Evolutionary conservation across 2,329 filamentous ascomycete genomes (phyloP), one percentile per base, ranked within the genome.

Genomic region (Hypoxylon sp.): DNA sequence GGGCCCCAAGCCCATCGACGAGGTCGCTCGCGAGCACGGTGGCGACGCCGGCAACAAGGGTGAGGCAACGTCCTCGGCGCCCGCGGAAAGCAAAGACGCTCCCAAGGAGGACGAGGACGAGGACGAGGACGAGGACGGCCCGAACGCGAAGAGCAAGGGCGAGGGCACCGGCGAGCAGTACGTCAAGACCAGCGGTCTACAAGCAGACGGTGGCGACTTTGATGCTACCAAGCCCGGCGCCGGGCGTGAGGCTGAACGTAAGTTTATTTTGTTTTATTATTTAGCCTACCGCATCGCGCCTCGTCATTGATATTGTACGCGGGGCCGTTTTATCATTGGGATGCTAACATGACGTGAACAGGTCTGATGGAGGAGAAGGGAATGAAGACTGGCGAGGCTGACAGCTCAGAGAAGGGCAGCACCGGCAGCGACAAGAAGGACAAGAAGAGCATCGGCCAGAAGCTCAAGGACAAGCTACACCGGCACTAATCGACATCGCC

Each of bases 391-490:
- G 63, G 71, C 35, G 64, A 62, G 20, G 65, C 58, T 18, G 60
- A 66, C 4, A 52, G 7, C 31, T 5, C 63, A 11, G 54, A 52
- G 46, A 68, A 69, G 21, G 33, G 50, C 18, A 52, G 58, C 21
- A 63, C 47, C 9, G 31, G 53, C 29, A 66, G 62, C 27, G 64
- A 66, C 43, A 62, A 73, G 60, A 75, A 76, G 52, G 67, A 65
- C 20, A 65, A 65, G 52, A 78, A 77, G 41, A 82, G 82, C 61
- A 69, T 88, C 35, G 80, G 81, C 58, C 80, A 87, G 55, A 88
- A 88, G 77, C 83, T 90, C 74, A 90, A 89, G 82, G 81, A 83
- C 53, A 90, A 89, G 78, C 74, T 90, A 57, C 86, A 89, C 74
- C 75, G 74, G 54, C 75, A 79, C 67, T 78, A 69, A 49, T 15